Percentiles rank a stretch among this genome's conserved stretches.
Conservation (phyloP, 2,329 filamentous ascomycete genomes). For the Blastomyces silverae region DNA sequence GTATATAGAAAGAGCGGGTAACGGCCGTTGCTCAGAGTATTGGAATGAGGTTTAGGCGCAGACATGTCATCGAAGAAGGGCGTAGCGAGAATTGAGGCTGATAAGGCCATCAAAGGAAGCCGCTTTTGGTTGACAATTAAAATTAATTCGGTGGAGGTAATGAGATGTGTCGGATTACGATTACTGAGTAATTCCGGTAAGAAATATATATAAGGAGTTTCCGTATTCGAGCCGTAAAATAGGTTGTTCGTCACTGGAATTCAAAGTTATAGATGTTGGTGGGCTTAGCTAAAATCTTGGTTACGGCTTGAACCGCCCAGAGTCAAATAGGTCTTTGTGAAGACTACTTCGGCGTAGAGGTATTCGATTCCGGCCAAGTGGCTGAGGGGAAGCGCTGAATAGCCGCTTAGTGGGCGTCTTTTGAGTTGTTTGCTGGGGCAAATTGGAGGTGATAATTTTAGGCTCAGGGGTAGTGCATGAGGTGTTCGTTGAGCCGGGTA, state of each 20-base stretch:
- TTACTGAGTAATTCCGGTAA: neutral
- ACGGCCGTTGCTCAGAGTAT: neutral
- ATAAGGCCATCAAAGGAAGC: neutral
- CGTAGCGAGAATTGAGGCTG: neutral
- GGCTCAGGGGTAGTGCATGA: neutral
- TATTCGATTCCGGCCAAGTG: slow-evolving; percentile 16
- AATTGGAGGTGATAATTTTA: slow-evolving; percentile 17
- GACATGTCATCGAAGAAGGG: neutral
- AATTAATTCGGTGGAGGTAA: neutral
- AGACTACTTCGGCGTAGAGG: slow-evolving; percentile 21
- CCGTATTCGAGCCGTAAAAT: neutral
- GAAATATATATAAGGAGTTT: neutral
- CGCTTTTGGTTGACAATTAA: neutral
- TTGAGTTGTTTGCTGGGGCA: slow-evolving; percentile 24
- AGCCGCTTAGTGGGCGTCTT: neutral
- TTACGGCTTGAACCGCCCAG: slow-evolving; percentile 12
- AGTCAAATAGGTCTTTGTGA: slow-evolving; percentile 17
- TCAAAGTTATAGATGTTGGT: neutral
- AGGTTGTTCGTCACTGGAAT: neutral
- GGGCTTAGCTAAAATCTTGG: neutral
- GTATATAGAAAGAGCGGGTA: neutral
- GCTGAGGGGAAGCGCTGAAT: slow-evolving; percentile 12
- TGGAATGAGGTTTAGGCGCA: neutral
- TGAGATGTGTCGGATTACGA: neutral
- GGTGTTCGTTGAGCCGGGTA: neutral